Conservation (phyloP, 768 basidiomycete genomes). For the Tricholoma hemisulphureum region DNA sequence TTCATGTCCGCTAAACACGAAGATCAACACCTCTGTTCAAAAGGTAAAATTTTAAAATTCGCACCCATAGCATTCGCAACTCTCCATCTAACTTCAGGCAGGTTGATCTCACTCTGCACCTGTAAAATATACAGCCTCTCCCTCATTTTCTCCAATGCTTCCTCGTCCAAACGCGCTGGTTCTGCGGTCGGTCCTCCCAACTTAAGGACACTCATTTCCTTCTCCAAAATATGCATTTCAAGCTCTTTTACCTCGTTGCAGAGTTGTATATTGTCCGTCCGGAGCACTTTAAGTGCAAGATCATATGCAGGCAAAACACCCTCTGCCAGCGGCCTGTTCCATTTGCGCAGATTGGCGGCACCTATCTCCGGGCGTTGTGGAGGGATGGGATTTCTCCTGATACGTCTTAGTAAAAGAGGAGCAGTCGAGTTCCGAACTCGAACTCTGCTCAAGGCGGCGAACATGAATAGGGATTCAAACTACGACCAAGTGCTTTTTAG, state of each 20-base stretch:
- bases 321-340: conserved; percentile 59
- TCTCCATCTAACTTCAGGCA: conserved; percentile 80
- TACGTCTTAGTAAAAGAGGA: conserved; percentile 15
- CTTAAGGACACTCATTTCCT: conserved; percentile 24
- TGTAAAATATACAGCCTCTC: conserved; percentile 60
- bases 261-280: conserved; percentile 54
- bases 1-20: conserved; percentile 52
- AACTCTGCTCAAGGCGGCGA: conserved; percentile 28
- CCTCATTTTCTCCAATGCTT: conserved; percentile 42
- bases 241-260: conserved; percentile 45
- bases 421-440: conserved; percentile 17
- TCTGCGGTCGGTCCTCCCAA: conserved; percentile 25
- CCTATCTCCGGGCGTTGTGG: conserved; percentile 52
- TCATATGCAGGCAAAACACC: conserved; percentile 82
- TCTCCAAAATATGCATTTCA: conserved; percentile 23
- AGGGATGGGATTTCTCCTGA: conserved; percentile 21
- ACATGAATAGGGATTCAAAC: no score
- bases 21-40: background rate
- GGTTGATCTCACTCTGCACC: conserved; percentile 78
- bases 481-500: no score
- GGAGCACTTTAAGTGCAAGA: conserved; percentile 72
- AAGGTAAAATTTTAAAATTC: conserved; percentile 31
- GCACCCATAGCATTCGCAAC: conserved; percentile 76
- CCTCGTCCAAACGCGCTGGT: conserved; percentile 30
- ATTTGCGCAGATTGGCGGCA: conserved; percentile 51